phyloP scores from a whole-genome alignment of 2,329 filamentous ascomycete genomes.

The Talaromyces sp. region DNA sequence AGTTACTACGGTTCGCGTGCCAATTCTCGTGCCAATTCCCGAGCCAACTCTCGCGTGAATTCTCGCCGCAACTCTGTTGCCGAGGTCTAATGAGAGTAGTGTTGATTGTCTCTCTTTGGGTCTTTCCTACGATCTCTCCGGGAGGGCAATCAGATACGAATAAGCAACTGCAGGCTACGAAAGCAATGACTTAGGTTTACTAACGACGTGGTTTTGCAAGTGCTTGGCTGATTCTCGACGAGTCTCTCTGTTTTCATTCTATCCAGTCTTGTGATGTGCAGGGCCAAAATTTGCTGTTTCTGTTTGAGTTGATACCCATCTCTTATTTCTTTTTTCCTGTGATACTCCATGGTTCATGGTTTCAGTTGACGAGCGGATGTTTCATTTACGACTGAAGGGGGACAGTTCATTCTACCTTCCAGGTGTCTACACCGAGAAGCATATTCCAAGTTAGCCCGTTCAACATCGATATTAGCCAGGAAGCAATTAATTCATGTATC shows the following conservation, averaged over 20 bases:
- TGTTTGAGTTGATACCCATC: conserved; percentile 17
- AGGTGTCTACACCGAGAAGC: background rate
- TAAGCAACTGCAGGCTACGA: background rate
- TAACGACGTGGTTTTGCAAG: background rate
- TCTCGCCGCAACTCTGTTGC: conserved; percentile 20
- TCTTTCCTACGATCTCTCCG: no score
- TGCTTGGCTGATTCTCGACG: background rate
- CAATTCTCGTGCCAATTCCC: conserved; percentile 30
- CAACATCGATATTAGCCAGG: conserved; percentile 2
- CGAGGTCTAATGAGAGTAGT: background rate
- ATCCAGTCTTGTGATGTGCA: background rate
- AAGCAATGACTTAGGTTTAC: background rate
- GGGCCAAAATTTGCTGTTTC: background rate
- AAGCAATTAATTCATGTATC: conserved; percentile 17
- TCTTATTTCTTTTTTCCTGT: conserved; percentile 9
- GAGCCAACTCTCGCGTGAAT: conserved; percentile 25
- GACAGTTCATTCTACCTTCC: background rate
- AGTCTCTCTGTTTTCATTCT: background rate
- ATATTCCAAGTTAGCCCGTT: conserved; percentile 3
- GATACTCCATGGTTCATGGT: conserved; percentile 3
- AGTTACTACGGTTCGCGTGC: conserved; percentile 34
- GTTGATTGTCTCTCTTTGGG: no score
- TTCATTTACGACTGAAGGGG: background rate
- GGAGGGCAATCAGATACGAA: background rate
- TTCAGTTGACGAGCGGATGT: conserved; percentile 1